Base-by-base conservation (phyloP, 306 rosid species). In the Dicorynia guianensis region DNA sequence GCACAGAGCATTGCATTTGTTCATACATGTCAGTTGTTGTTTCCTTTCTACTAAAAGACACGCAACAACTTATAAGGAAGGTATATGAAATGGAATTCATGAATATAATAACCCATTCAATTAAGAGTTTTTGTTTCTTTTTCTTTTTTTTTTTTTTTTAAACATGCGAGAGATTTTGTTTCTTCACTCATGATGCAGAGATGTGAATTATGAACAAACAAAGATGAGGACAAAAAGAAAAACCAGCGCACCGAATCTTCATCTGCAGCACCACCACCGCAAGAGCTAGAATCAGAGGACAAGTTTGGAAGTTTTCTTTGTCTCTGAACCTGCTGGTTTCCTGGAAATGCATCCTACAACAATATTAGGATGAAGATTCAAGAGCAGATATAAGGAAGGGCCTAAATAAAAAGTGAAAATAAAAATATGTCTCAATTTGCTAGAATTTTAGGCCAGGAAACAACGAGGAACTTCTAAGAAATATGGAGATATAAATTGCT, bases 221-320 rank as follows among this genome's bases (percentile, higher is more conserved):
- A 25, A 69, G 44, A 63, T 5, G 15, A 64, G 63, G 20, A 48
- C 6, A 11, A 67, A 53, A n/a, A 18, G 48, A 56, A 72, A 85
- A 83, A 48, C 2, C 40, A 81, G 74, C 94, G 60, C 63, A 94
- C 98, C 77, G 84, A 82, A 48, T 91, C 94, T 66, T 86, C 85
- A 7, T 84, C 79, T 1, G 80, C 82, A 54, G 62, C 79, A 50
- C 80, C 85, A 62, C 89, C 87, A 79, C 91, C 59, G 79, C 78
- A 75, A 58, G 93, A 88, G 74, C 79, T 74, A 78, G 80, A 88
- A 83, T 83, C 89, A 3, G 94, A 86, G 71, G 85, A 83, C 60
- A 77, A 77, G 66, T 78, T 84, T 3, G 72, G 77, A 58, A 52
- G 58, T 48, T 78, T 75, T 69, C 77, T 77, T 60, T 63, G 91